Evolutionary conservation across 2,329 filamentous ascomycete species (phyloP).

Genomic region (Penicillium vulpinum): DNA sequence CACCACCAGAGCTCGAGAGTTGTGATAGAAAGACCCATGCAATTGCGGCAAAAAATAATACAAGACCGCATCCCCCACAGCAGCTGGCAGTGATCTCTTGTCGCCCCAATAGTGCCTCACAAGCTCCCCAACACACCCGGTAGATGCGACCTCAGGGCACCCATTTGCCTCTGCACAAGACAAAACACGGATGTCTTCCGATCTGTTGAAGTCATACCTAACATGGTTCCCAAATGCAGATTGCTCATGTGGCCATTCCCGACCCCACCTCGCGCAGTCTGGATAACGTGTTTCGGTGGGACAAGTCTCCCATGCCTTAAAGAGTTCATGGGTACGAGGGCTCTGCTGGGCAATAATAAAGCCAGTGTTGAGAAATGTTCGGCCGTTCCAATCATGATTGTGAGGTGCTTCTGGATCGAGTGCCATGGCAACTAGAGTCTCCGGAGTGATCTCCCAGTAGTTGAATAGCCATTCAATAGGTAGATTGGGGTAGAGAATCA

Average conservation of each 20-base stretch:
- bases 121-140: constrained; percentile 15
- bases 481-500: constrained; percentile 45
- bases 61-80: constrained; percentile 13
- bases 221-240: constrained; percentile 18
- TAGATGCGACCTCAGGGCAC: constrained; percentile 14
- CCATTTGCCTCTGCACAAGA: constrained; percentile 21
- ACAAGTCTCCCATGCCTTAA: constrained; percentile 21
- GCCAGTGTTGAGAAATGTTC: constrained; percentile 44
- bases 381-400: constrained; percentile 41
- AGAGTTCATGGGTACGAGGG: constrained; percentile 14
- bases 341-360: constrained; percentile 45
- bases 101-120: constrained; percentile 20
- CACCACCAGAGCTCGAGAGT: neutral
- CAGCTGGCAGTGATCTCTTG: constrained; percentile 9
- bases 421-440: constrained; percentile 49
- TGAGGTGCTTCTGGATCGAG: constrained; percentile 45
- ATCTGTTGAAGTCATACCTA: constrained; percentile 19
- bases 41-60: constrained; percentile 14
- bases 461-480: constrained; percentile 53
- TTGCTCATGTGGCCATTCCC: constrained; percentile 22
- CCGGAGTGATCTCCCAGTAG: constrained; percentile 45
- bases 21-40: constrained; percentile 10
- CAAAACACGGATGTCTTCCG: constrained; percentile 15
- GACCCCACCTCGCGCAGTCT: constrained; percentile 11
- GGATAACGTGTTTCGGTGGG: constrained; percentile 10